Evolutionary conservation across 1,284 basidiomycete genomes (phyloP), one percentile per base, ranked within the genome.

Genomic region (Ganoderma sp.): DNA sequence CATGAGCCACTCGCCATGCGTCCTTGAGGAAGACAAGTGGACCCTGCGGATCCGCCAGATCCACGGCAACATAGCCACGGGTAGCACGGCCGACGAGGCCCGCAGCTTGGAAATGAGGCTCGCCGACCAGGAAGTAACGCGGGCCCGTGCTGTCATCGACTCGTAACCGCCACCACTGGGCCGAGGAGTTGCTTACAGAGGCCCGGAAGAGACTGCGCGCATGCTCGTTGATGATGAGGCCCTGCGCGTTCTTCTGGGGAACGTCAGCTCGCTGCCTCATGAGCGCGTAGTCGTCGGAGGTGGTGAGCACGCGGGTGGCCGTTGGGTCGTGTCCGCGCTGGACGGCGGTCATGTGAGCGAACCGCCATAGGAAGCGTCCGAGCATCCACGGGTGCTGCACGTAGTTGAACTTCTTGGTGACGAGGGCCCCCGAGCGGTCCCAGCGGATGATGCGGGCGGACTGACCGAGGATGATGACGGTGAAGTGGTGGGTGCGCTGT

Each of bases 391-490:
- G 50, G 2, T 71, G 42, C n/a, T 60, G 2, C 12, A 43, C 48
- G 59, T 73, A 73, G 62, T 67, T 39, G 67, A 73, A 66, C 59
- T 68, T 64, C 60, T 66, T 34, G 2, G 63, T 63, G 14, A 64
- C 61, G 50, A 67, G 22, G 15, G 61, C 15, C 14, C 68, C 68
- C 0, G 69, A 52, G 15, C 68, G 61, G 34, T 74, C 71, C 48
- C 58, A 45, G 17, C 63, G 48, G 25, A 64, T 17, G 34, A 74
- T 25, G n/a, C 73, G 69, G 7, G 61, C 68, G 32, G 45, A 62
- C 9, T 63, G 25, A 34, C 68, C 67, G 41, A 72, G 45, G 63
- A 73, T 43, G 42, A 68, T 15, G 48, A 72, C 8, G 7, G 43
- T 28, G 59, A 61, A 72, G 12, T 52, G 58, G 32, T 37, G 50